phyloP scores from a whole-genome alignment of 208 protist species.

The Crithidia thermophila region DNA sequence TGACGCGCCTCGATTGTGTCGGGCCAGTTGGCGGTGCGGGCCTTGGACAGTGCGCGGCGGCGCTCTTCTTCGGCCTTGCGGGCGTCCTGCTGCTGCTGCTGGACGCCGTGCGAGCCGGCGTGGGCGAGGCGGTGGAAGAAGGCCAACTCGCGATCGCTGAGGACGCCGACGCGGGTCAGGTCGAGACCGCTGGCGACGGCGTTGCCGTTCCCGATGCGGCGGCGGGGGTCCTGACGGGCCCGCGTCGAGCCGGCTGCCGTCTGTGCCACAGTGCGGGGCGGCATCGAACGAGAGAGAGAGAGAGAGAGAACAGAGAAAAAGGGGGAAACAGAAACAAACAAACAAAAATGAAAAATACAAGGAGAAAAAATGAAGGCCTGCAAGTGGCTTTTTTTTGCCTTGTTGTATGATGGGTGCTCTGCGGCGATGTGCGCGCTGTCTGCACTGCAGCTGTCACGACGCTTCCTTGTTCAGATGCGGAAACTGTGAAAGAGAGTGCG shows the following conservation, averaged over 20 bases:
- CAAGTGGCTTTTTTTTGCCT: too few species aligned
- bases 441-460: too few species aligned
- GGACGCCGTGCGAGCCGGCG: constrained; percentile 17
- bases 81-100: constrained; percentile 35
- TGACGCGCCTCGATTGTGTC: constrained; percentile 77
- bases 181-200: constrained; percentile 74
- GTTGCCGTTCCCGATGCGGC: constrained; percentile 79
- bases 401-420: too few species aligned
- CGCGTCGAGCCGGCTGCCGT: constrained; percentile 42
- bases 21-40: constrained; percentile 56
- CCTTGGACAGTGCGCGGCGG: constrained; percentile 47
- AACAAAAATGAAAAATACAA: too few species aligned
- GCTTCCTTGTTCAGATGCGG: too few species aligned
- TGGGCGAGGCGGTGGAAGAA: constrained; percentile 61
- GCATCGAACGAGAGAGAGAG: constrained; percentile 6
- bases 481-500: too few species aligned
- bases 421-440: too few species aligned
- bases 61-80: constrained; percentile 39
- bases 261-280: not conserved
- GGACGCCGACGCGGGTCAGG: constrained; percentile 56
- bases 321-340: constrained; percentile 3
- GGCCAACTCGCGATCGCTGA: constrained; percentile 76
- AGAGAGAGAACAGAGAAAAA: constrained; percentile 5
- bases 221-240: constrained; percentile 61
- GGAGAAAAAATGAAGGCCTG: too few species aligned